Evolutionary conservation across 495 filamentous ascomycete species (phyloP), one percentile per base, ranked within the genome.

Genomic region (Hypoxylon intermedium): DNA sequence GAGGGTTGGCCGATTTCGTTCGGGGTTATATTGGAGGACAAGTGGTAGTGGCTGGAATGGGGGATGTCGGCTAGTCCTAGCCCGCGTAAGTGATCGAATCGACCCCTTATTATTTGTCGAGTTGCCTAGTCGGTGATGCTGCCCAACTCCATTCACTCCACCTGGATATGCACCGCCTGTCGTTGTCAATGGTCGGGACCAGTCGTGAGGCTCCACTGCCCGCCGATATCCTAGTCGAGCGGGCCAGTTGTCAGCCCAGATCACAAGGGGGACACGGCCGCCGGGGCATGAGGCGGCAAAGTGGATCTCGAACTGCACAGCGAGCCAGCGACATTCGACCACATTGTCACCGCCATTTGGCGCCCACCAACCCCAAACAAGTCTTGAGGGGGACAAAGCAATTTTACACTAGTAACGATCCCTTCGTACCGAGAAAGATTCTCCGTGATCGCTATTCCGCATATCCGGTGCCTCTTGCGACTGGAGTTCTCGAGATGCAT

Each of bases 311-410:
- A 20, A n/a, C 53, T 58, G 45, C 58, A 51, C 37, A 47, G 54
- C 53, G 66, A 56, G 56, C 68, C 68, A 71, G 58, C 58, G 42
- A 65, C 34, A 61, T 16, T 52, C 59, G 68, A 61, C 65, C 68
- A 71, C 68, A 71, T 71, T 48, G 68, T 71, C 68, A 71, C 68
- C 68, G 68, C 68, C 58, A 64, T 65, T 71, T 69, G 62, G 62
- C 51, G 42, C 38, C 44, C 38, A 46, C 61, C 61, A 51, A 51
- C 45, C 37, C 50, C 50, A 55, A 44, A 51, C 60, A 28, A 44
- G 31, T 19, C 15, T 26, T n/a, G n/a, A n/a, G n/a, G n/a, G 24
- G 51, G 51, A 56, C 60, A 65, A 60, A 24, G 38, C 56, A 40
- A 60, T 64, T 55, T 52, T 38, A 55, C 60, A 34, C 28, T 31